These are phyloP conservation scores for Pythium periplocum DNA, from an alignment of 352 stramenopile species.

Conservation along the genomic window DNA sequence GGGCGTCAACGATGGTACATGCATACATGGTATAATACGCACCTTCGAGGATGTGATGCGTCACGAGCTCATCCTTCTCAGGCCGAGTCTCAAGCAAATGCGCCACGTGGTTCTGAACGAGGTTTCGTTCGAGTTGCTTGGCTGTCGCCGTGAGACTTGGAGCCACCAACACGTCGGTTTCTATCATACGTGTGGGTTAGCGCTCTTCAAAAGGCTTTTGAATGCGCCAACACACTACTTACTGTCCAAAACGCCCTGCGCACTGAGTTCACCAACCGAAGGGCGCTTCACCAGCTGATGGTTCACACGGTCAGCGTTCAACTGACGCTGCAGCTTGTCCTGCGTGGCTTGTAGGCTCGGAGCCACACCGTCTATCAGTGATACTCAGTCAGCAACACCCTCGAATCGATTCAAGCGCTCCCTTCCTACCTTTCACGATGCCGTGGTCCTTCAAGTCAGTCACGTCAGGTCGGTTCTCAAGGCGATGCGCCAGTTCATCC, in stretches of 20 bases:
- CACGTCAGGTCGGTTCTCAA: slow-evolving; percentile 67
- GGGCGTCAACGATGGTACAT: background rate
- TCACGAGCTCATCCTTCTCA: slow-evolving; percentile 74
- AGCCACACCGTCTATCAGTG: slow-evolving; percentile 39
- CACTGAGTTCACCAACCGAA: slow-evolving; percentile 48
- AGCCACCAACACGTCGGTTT: slow-evolving; percentile 51
- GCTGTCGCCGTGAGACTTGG: slow-evolving; percentile 62
- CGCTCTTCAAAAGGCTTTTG: too few species aligned
- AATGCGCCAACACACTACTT: slow-evolving; percentile 4
- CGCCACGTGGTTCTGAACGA: slow-evolving; percentile 79
- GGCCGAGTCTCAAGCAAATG: slow-evolving; percentile 74
- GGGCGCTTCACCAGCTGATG: slow-evolving; percentile 72
- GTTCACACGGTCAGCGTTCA: slow-evolving; percentile 69
- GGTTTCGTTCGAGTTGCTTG: slow-evolving; percentile 71
- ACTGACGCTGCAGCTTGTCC: slow-evolving; percentile 64
- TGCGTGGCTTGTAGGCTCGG: slow-evolving; percentile 79
- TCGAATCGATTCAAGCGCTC: too few species aligned
- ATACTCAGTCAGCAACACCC: too few species aligned
- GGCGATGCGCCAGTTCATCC: slow-evolving; percentile 58
- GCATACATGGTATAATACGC: slow-evolving; percentile 14
- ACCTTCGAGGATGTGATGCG: slow-evolving; percentile 60
- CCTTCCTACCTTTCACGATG: slow-evolving; percentile 45
- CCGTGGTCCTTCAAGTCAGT: slow-evolving; percentile 67
- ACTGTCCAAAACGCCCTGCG: slow-evolving; percentile 56
- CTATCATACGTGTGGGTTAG: slow-evolving; percentile 7